Evolutionary conservation across 305 asterid genomes (phyloP), one percentile per base, ranked within the genome.

Genomic region (Fraxinus albicans): DNA sequence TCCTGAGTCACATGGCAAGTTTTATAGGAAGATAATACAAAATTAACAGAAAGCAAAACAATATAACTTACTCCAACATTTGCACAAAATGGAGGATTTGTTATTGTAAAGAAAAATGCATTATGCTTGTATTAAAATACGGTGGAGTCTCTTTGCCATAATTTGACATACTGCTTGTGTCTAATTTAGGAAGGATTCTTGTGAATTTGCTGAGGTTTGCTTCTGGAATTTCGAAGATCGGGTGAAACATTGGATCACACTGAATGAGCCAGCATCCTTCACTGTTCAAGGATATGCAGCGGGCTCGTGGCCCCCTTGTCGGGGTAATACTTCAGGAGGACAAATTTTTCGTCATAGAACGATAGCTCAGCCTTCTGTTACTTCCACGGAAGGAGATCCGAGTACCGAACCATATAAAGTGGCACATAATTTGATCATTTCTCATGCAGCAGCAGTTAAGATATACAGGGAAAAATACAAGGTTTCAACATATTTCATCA

Each of bases 191-290:
- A 75, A 82, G 33, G 88, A 85, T 82, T 85, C 81, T 3, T 84
- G 87, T 2, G 91, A 88, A 60, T 90, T 67, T 77, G 93, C 77
- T 21, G 88, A 91, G 79, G 5, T 91, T 35, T 89, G 92, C 76
- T 91, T 87, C 63, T 81, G 87, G 88, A 87, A 82, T 74, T 91
- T 89, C 6, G 95, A 93, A 0, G 92, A 90, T 63, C 81, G 95
- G 4, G 91, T 91, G 7, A 90, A 90, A 60, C 33, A 85, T 1
- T 91, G 95, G 95, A 77, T 88, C 42, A 91, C 93, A 15, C 6
- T 91, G n/a, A 91, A 91, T 50, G 95, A 91, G 67, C 94, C 94
- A 25, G 86, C 86, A 82, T 85, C 81, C 40, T 91, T 65, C 7
- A 84, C 87, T 34, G 25, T 7, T 23, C 76, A 8, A 40, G 95